phyloP scores from a whole-genome alignment of 495 filamentous ascomycete genomes.

The Aspergillus wentii region DNA sequence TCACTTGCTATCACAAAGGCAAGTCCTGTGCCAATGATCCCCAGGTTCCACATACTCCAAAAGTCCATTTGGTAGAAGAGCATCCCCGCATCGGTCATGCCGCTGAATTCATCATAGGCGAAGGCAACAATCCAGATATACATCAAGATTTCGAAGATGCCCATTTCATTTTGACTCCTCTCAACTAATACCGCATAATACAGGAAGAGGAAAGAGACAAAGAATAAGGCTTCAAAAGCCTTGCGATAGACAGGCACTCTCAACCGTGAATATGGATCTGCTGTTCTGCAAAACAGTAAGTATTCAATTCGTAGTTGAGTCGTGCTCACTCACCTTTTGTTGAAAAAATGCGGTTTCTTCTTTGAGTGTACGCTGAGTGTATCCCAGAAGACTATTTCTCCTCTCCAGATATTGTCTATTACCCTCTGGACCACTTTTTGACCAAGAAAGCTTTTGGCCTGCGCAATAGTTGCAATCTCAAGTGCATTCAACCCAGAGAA shows the following conservation, averaged over 20 bases:
- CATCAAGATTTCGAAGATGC: constrained; percentile 47
- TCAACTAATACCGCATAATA: constrained; percentile 83
- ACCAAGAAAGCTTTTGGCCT: constrained; percentile 85
- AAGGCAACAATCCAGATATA: constrained; percentile 77
- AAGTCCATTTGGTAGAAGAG: constrained; percentile 84
- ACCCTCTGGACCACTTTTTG: constrained; percentile 83
- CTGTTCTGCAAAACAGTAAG: constrained; percentile 36
- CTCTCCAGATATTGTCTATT: constrained; percentile 85
- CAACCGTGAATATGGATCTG: constrained; percentile 80
- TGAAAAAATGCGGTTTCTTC: constrained; percentile 82
- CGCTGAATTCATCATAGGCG: constrained; percentile 79
- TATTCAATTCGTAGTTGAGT: background rate
- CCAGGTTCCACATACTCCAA: constrained; percentile 86
- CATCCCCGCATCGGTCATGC: constrained; percentile 75
- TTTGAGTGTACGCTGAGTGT: constrained; percentile 65
- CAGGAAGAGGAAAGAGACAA: constrained; percentile 70
- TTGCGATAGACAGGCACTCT: constrained; percentile 91
- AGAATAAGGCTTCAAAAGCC: constrained; percentile 82
- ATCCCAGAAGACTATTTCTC: constrained; percentile 91
- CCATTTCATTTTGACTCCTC: constrained; percentile 43
- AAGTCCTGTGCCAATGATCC: constrained; percentile 77
- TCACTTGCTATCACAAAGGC: constrained; percentile 68
- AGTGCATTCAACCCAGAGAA: constrained; percentile 80
- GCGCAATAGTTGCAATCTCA: constrained; percentile 85
- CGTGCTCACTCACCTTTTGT: constrained; percentile 43